Evolutionary conservation across 2,329 filamentous ascomycete genomes (phyloP).

Genomic region (Alternaria rosae): DNA sequence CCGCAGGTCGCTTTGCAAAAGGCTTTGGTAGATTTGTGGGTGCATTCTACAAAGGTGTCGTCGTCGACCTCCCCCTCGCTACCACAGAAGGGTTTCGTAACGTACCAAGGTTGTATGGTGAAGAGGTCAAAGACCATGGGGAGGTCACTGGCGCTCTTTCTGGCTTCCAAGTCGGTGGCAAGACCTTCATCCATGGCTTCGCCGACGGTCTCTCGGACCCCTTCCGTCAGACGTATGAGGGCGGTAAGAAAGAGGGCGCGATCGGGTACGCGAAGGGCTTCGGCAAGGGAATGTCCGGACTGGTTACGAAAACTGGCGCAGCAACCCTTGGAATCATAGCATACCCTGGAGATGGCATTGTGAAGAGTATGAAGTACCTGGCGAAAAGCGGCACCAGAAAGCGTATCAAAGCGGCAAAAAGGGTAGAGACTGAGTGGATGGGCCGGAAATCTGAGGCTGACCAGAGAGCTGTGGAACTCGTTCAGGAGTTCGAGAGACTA

Average conservation of each 20-base stretch:
- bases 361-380: constrained; percentile 20
- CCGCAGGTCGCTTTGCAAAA: constrained; percentile 22
- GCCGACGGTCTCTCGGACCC: constrained; percentile 42
- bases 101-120: constrained; percentile 49
- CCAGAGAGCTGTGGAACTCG: constrained; percentile 3
- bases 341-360: constrained; percentile 25
- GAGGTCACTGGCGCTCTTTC: constrained; percentile 45
- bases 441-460: neutral
- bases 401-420: constrained; percentile 5
- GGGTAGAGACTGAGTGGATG: constrained; percentile 14
- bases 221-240: constrained; percentile 40
- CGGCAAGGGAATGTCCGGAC: constrained; percentile 33
- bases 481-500: constrained; percentile 5
- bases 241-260: constrained; percentile 41
- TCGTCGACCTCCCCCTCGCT: constrained; percentile 50
- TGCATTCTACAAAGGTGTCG: constrained; percentile 37
- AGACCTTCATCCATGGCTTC: constrained; percentile 45
- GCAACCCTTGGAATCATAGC: constrained; percentile 18
- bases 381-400: constrained; percentile 14
- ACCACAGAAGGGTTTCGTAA: constrained; percentile 47
- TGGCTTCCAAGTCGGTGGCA: constrained; percentile 42
- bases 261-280: constrained; percentile 45
- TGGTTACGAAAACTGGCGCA: constrained; percentile 10
- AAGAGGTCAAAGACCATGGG: constrained; percentile 43
- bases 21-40: constrained; percentile 29